phyloP scores from a whole-genome alignment of 495 filamentous ascomycete species.

The Hypoxylon trugodes region DNA sequence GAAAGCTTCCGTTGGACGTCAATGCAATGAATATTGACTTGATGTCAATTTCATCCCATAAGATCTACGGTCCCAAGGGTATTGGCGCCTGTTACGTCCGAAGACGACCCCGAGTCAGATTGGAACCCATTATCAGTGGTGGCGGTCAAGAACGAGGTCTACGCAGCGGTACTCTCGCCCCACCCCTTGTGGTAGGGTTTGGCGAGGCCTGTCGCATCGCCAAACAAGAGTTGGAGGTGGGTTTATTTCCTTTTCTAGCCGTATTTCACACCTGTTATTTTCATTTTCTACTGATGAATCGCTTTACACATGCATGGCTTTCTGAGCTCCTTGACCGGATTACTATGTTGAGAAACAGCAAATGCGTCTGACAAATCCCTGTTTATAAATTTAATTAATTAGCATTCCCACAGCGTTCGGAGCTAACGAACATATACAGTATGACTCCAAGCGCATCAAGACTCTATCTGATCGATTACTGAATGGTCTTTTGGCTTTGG shows the following conservation, averaged over 20 bases:
- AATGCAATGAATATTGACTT: constrained; percentile 97
- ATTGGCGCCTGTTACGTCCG: constrained; percentile 96
- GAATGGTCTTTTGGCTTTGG: constrained; percentile 82
- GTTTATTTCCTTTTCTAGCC: constrained; percentile 44
- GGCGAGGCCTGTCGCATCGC: constrained; percentile 95
- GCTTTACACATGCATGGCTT: constrained; percentile 76
- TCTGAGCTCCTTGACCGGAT: constrained; percentile 60
- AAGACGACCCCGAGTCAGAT: constrained; percentile 86
- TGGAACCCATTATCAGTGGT: constrained; percentile 95
- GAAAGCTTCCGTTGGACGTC: constrained; percentile 96
- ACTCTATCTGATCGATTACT: constrained; percentile 82
- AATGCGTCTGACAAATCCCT: constrained; percentile 53
- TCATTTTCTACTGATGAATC: constrained; percentile 64
- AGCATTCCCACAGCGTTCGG: constrained; percentile 25
- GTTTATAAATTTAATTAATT: not conserved
- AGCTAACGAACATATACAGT: constrained; percentile 65
- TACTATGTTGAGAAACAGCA: constrained; percentile 63
- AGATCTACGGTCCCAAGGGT: constrained; percentile 98
- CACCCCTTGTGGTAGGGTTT: constrained; percentile 87
- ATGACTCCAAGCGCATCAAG: constrained; percentile 85
- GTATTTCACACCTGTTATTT: not conserved
- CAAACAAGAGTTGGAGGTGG: constrained; percentile 86
- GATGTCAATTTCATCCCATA: constrained; percentile 99
- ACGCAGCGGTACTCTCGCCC: constrained; percentile 91
- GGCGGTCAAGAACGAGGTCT: constrained; percentile 96